phyloP scores from a whole-genome alignment of 768 basidiomycete species.

The Chalciporus chontae region DNA sequence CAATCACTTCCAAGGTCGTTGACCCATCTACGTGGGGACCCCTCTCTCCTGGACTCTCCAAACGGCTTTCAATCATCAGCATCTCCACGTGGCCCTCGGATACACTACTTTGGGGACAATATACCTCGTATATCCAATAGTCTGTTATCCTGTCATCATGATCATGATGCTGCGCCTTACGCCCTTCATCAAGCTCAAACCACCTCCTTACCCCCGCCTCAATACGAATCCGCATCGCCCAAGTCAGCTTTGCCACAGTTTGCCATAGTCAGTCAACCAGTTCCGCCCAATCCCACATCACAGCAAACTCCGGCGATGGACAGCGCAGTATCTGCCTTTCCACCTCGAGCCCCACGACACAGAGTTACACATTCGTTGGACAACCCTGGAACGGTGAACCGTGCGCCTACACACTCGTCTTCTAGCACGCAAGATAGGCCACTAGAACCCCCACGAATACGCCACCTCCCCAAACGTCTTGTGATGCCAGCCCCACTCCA shows the following conservation, averaged over 20 bases:
- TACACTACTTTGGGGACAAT: slow-evolving; percentile 9
- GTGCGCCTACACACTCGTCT: slow-evolving; percentile 2
- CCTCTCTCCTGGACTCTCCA: not conserved
- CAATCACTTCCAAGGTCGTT: slow-evolving; percentile 11
- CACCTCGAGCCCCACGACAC: slow-evolving; percentile 2
- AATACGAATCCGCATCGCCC: slow-evolving; percentile 14
- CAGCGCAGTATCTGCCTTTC: not conserved
- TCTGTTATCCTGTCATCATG: slow-evolving; percentile 8
- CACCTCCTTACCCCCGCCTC: slow-evolving; percentile 21
- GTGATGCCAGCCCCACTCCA: slow-evolving; percentile 75
- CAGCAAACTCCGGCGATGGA: slow-evolving; percentile 5
- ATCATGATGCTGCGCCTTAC: slow-evolving; percentile 13
- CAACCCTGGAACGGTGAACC: slow-evolving; percentile 2
- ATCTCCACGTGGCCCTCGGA: slow-evolving; percentile 14
- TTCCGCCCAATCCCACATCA: slow-evolving; percentile 1
- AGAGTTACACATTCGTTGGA: slow-evolving; percentile 11
- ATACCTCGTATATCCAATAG: slow-evolving; percentile 6
- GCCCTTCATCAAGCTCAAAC: slow-evolving; percentile 10
- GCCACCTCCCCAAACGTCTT: slow-evolving; percentile 57
- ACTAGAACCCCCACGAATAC: slow-evolving; percentile 19
- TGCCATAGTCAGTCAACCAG: slow-evolving; percentile 4
- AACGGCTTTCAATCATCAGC: slow-evolving; percentile 3
- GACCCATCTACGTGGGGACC: not conserved
- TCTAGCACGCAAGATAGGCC: slow-evolving; percentile 6
- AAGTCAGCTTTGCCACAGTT: slow-evolving; percentile 9